Evolutionary conservation across 495 filamentous ascomycete species (phyloP), one percentile per base, ranked within the genome.

Genomic region (Penicillium daleae): DNA sequence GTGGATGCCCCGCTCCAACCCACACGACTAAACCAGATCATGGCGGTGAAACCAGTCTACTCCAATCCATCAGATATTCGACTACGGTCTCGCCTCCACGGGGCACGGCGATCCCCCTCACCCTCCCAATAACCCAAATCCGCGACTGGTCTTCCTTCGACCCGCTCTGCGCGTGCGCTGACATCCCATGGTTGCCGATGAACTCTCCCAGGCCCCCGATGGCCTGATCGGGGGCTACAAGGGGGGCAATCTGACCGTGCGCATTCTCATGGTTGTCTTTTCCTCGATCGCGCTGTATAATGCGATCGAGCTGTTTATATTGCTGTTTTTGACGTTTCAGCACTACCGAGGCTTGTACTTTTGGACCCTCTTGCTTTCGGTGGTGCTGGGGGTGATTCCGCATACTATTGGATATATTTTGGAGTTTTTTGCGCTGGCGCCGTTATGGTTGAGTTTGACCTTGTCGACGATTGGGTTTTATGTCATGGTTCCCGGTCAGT

Each of bases 401-500:
- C 82, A 88, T 56, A 75, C 82, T 7, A 57, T 87, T 22, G 87
- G 82, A 22, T 85, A 85, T 35, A 57, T 78, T 51, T 65, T 89
- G 27, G 83, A 84, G 57, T 85, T 84, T 56, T 86, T 87, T 59
- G 60, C 71, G 46, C 57, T 80, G 21, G 72, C 71, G 2, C 77
- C 76, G 2, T 37, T 71, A 37, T 75, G 78, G 74, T 37, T 81
- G 7, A 69, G 68, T 4, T 65, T 81, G 44, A 71, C 74, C 0
- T 53, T 85, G 0, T 71, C 78, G 42, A 78, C 78, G 17, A 69
- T 85, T 39, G 87, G 87, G 0, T 90, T 86, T 79, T 83, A 80
- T 51, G 65, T 73, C 39, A 88, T 89, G 86, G 85, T 90, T 0
- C 84, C 86, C 0, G 86, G 85, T 4, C 87, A 89, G 71, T 86